These are phyloP conservation scores for Mallotus nudiflorus DNA, from an alignment of 345 rosid species.

Conservation along the genomic window DNA sequence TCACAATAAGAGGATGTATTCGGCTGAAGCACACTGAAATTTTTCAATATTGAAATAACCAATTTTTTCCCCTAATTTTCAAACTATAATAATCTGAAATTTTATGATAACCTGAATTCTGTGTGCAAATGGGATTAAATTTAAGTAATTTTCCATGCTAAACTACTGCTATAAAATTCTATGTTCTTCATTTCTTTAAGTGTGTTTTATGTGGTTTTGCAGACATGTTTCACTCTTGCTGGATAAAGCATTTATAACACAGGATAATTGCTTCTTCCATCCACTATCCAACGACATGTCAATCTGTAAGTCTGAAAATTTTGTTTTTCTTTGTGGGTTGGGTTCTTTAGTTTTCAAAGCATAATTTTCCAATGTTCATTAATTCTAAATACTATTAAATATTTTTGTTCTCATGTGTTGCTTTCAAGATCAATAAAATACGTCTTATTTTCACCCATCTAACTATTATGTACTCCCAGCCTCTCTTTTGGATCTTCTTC, in stretches of 20 bases:
- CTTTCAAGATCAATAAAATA: too few relatives aligned
- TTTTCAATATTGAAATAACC: too few relatives aligned
- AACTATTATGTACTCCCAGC: too few relatives aligned
- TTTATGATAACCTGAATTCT: background rate
- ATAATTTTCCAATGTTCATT: background rate
- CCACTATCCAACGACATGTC: slow-evolving; percentile 83
- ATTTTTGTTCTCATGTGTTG: too few relatives aligned
- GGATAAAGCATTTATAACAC: slow-evolving; percentile 70
- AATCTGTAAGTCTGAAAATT: slow-evolving; percentile 50
- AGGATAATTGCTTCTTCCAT: slow-evolving; percentile 73
- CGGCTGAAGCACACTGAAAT: too few relatives aligned
- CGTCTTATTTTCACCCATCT: too few relatives aligned
- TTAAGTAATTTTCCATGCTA: background rate
- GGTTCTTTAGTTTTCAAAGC: background rate
- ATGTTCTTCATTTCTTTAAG: background rate
- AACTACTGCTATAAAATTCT: background rate
- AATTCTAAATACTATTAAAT: background rate
- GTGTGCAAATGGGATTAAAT: background rate
- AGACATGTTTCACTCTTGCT: slow-evolving; percentile 77
- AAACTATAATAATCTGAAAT: background rate
- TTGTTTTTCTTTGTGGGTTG: background rate
- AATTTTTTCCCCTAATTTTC: too few relatives aligned
- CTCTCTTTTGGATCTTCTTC: too few relatives aligned
- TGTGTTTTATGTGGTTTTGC: slow-evolving; percentile 15
- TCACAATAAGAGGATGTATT: background rate